Percentiles rank a stretch among this genome's conserved stretches.
Conservation (phyloP, 1,139 yeast species). For the Scheffersomyces stambukii region DNA sequence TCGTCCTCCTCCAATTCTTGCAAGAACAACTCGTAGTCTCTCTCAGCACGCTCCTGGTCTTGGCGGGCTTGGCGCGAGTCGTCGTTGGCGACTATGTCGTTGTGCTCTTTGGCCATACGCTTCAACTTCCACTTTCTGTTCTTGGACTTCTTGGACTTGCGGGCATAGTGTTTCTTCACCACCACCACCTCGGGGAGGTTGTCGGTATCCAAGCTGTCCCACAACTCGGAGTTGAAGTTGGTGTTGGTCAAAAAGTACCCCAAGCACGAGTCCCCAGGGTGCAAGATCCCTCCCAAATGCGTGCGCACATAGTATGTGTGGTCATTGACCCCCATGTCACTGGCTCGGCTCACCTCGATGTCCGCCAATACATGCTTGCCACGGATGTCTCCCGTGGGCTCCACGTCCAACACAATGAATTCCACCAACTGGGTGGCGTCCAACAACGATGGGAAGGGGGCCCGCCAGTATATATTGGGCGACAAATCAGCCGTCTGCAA, state of each 20-base stretch:
- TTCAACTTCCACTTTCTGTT: constrained; percentile 92
- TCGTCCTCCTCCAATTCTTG: constrained; percentile 97
- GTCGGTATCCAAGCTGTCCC: constrained; percentile 65
- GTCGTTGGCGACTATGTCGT: constrained; percentile 74
- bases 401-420: constrained; percentile 88
- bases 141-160: constrained; percentile 72
- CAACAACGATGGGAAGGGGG: constrained; percentile 76
- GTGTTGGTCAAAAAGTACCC: constrained; percentile 84
- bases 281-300: constrained; percentile 88
- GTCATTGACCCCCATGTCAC: constrained; percentile 83
- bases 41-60: constrained; percentile 89
- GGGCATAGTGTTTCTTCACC: constrained; percentile 86
- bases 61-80: constrained; percentile 79
- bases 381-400: constrained; percentile 79
- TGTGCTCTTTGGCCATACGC: constrained; percentile 97
- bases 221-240: constrained; percentile 80
- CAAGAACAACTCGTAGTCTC: constrained; percentile 91
- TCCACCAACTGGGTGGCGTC: constrained; percentile 79
- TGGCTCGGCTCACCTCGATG: constrained; percentile 78
- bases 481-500: constrained; percentile 77
- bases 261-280: constrained; percentile 93
- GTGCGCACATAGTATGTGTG: constrained; percentile 77
- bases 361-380: constrained; percentile 90
- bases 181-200: constrained; percentile 84
- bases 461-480: constrained; percentile 79